Percentiles rank a stretch among this genome's conserved stretches.
phyloP scores from a whole-genome alignment of 495 filamentous ascomycete species.

The Cudoniella acicularis region DNA sequence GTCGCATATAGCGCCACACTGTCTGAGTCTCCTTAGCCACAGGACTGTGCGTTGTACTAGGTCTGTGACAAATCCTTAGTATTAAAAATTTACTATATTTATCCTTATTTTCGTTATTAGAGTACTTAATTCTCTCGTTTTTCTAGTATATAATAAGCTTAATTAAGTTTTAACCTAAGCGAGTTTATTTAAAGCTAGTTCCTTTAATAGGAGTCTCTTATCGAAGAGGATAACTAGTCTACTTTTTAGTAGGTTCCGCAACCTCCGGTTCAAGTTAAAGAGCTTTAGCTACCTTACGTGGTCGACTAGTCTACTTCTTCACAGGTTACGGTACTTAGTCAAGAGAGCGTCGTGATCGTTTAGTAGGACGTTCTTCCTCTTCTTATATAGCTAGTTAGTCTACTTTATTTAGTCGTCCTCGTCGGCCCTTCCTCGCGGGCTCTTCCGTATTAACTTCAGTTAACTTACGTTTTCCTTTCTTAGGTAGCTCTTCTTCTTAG shows the following conservation, averaged over 20 bases:
- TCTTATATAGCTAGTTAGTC: constrained; percentile 17
- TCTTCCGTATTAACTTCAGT: constrained; percentile 26
- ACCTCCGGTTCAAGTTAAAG: neutral
- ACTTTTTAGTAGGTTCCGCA: neutral
- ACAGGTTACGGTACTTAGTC: constrained; percentile 10
- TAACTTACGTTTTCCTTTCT: constrained; percentile 33
- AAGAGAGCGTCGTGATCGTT: constrained; percentile 28
- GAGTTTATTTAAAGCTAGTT: constrained; percentile 42
- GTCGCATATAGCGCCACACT: no score
- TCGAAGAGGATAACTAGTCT: constrained; percentile 39
- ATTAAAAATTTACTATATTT: constrained; percentile 51
- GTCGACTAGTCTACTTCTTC: neutral
- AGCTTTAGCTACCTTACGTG: neutral
- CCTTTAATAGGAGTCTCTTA: constrained; percentile 58
- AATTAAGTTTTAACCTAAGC: constrained; percentile 52
- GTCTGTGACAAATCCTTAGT: no score
- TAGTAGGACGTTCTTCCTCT: constrained; percentile 27
- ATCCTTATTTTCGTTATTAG: constrained; percentile 48
- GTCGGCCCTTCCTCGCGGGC: constrained; percentile 27
- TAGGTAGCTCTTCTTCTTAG: constrained; percentile 9
- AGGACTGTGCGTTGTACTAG: no score
- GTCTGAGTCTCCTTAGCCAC: no score
- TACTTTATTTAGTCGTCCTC: constrained; percentile 19
- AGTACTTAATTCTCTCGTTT: constrained; percentile 73
- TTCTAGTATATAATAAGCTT: constrained; percentile 85